Evolutionary conservation across 1,139 yeast species (phyloP).

Genomic region (Ogataea hybrid): DNA sequence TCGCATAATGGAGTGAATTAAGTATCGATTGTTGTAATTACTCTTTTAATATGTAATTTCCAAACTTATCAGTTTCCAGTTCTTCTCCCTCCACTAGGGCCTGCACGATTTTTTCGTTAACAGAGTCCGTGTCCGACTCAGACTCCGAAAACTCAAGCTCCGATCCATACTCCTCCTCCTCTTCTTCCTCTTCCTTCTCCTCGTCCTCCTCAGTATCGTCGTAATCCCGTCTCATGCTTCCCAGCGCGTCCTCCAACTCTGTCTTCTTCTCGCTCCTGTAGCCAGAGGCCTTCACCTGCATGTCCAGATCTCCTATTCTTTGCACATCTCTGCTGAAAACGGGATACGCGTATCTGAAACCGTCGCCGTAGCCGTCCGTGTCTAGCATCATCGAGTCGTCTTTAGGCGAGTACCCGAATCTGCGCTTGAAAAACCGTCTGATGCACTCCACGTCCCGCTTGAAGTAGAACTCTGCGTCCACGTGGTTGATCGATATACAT

Average conservation of each 20-base stretch:
- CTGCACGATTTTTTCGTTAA: constrained; percentile 69
- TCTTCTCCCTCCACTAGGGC: constrained; percentile 63
- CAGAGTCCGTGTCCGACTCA: constrained; percentile 42
- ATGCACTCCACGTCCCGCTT: constrained; percentile 92
- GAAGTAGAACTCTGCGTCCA: constrained; percentile 83
- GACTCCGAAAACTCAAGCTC: constrained; percentile 36
- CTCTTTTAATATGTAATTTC: constrained; percentile 67
- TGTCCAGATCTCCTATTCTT: constrained; percentile 70
- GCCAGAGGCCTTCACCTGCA: constrained; percentile 89
- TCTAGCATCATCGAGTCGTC: constrained; percentile 67
- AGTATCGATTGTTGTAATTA: constrained; percentile 15
- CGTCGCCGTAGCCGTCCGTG: constrained; percentile 77
- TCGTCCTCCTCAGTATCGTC: constrained; percentile 28
- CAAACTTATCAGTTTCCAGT: constrained; percentile 75
- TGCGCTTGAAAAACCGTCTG: constrained; percentile 74
- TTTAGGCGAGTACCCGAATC: constrained; percentile 69
- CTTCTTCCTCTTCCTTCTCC: constrained; percentile 35
- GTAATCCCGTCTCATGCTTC: constrained; percentile 51
- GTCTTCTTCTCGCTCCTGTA: constrained; percentile 61
- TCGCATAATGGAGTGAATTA: constrained; percentile 16
- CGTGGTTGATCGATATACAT: constrained; percentile 90
- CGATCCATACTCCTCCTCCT: constrained; percentile 30
- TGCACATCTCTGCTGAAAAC: constrained; percentile 71
- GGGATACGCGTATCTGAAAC: constrained; percentile 77
- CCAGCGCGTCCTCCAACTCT: constrained; percentile 75